Percentiles rank a stretch among this genome's conserved stretches.
Evolutionary conservation across 2,329 filamentous ascomycete species (phyloP).

Genomic region (Shiraia bambusicola): DNA sequence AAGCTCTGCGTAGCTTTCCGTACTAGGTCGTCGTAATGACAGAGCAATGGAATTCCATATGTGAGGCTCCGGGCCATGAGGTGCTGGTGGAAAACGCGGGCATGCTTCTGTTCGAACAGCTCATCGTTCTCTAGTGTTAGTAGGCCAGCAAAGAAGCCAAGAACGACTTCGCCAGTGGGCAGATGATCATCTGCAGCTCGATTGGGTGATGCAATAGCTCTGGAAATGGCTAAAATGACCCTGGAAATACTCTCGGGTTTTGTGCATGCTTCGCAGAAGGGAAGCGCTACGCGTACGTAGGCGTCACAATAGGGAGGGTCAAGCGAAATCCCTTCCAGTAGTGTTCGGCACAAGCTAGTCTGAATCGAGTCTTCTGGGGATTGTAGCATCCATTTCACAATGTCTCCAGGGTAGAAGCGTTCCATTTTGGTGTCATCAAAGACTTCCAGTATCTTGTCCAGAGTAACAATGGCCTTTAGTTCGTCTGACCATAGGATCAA

Average conservation of each 20-base stretch:
- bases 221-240: conserved; percentile 24
- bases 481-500: conserved; percentile 33
- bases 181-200: conserved; percentile 17
- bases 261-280: conserved; percentile 32
- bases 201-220: conserved; percentile 14
- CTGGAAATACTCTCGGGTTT: conserved; percentile 13
- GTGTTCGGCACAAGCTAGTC: conserved; percentile 22
- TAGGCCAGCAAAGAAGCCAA: conserved; percentile 32
- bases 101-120: conserved; percentile 18
- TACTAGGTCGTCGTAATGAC: conserved; percentile 33
- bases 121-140: conserved; percentile 24
- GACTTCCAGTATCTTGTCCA: conserved; percentile 40
- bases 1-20: conserved; percentile 23
- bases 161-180: conserved; percentile 24
- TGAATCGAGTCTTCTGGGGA: conserved; percentile 19
- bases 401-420: conserved; percentile 37
- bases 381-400: conserved; percentile 36
- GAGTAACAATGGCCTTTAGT: conserved; percentile 30
- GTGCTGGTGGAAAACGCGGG: conserved; percentile 24
- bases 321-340: conserved; percentile 34
- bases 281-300: conserved; percentile 35
- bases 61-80: conserved; percentile 18
- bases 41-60: conserved; percentile 28
- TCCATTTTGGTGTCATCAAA: conserved; percentile 36
- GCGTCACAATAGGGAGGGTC: conserved; percentile 29